Conservation (phyloP, 257 asterid species). For the Apocynum venetum region DNA sequence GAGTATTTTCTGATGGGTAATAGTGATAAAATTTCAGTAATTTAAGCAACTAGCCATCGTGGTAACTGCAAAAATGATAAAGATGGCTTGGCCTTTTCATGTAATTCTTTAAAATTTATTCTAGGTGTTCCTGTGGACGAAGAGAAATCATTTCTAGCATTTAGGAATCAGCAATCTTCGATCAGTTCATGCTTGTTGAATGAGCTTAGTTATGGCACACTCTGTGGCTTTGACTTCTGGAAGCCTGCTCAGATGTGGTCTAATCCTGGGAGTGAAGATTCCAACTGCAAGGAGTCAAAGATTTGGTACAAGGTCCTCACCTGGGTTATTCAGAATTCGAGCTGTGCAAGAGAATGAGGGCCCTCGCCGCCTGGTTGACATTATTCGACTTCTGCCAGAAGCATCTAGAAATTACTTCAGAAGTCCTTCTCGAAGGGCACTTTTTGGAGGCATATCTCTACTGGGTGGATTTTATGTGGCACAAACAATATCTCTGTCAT, state of each 20-base stretch:
- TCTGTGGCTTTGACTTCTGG: constrained; percentile 32
- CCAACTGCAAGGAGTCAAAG: constrained; percentile 11
- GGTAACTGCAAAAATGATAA: neutral
- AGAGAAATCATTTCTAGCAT: neutral
- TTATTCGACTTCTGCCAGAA: constrained; percentile 66
- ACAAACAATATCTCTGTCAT: constrained; percentile 86
- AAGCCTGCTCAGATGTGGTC: constrained; percentile 26
- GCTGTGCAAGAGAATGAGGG: constrained; percentile 78
- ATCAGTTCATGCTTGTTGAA: neutral
- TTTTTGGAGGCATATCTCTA: constrained; percentile 86
- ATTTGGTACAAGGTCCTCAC: constrained; percentile 30
- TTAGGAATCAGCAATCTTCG: neutral
- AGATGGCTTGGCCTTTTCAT: neutral
- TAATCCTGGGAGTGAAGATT: constrained; percentile 21
- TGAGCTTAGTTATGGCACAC: constrained; percentile 34
- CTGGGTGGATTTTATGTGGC: constrained; percentile 96
- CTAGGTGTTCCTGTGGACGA: neutral
- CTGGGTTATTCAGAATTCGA: constrained; percentile 34
- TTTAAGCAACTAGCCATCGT: neutral
- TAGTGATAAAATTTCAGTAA: neutral
- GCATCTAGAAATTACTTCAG: constrained; percentile 72
- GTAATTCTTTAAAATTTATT: neutral
- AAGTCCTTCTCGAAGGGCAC: constrained; percentile 81
- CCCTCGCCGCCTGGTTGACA: constrained; percentile 71
- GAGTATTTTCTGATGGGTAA: neutral